Evolutionary conservation across 192 early-diverging fungal species (phyloP), one percentile per base, ranked within the genome.

Genomic region (Coemansia furcata): DNA sequence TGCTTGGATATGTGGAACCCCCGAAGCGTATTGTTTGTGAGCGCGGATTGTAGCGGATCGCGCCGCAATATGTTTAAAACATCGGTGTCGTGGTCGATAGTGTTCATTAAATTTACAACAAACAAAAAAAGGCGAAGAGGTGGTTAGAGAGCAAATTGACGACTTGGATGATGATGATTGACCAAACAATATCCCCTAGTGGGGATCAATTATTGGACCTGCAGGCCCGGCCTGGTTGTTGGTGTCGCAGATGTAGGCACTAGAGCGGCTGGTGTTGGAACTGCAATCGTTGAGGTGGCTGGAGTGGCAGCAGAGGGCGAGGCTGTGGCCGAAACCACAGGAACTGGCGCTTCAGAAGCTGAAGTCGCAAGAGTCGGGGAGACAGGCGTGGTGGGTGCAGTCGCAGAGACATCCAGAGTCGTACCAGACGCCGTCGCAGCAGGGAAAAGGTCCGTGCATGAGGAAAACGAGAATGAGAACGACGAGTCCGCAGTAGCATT

Each of bases 1-100:
- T 89, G 79, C 72, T 94, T 95, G 37, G 87, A 78, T 62, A 87
- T 75, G 46, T 68, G 64, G 21, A 83, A 75, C 7, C 46, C 49
- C 4, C 58, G 39, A n/a, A 83, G 14, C 8, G 69, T 29, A 3
- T 36, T 6, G 2, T 23, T 66, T 10, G 64, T 78, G 3, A 83
- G 66, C 7, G 64, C 78, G 26, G 60, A n/a, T 57, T 67, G 54
- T 11, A 75, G 64, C 11, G 78, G 78, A 33, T 80, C 67, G 12
- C 40, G 50, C 21, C 78, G 78, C 33, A 80, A 33, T 6, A 40
- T 50, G 40, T 44, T 67, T 12, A 80, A 69, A 29, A 35, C 62
- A 15, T 68, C 72, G n/a, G 46, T 38, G 42, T 36, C 46, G 46
- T 60, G 65, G 6, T 73, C 71, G 1, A 33, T 8, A 35, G 29